Evolutionary conservation across 163 green algal genomes (phyloP).

Genomic region (Chlamydomonas reinhardtii): DNA sequence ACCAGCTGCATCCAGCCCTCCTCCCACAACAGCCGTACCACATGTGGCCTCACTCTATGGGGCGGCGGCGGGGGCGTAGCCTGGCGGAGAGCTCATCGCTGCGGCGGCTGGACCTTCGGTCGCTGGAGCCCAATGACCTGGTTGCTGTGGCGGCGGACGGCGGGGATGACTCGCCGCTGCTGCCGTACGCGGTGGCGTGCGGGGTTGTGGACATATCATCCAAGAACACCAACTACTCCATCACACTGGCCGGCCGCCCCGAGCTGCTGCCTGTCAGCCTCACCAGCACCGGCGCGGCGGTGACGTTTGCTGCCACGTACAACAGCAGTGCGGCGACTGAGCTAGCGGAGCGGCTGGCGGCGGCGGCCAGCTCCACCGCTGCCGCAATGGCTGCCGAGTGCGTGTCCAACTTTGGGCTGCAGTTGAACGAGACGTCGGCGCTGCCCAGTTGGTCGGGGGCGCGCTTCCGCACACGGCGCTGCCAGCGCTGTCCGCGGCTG

Average conservation of each 20-base stretch:
- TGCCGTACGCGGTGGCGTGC: slow-evolving; percentile 26
- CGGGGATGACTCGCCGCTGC: not conserved
- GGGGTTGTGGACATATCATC: not conserved
- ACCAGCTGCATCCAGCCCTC: too few species aligned
- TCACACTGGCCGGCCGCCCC: slow-evolving; percentile 4
- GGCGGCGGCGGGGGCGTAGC: not conserved
- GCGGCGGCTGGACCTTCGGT: not conserved
- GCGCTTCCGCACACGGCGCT: slow-evolving; percentile 7
- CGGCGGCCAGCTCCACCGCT: not conserved
- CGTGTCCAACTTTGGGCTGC: slow-evolving; percentile 5
- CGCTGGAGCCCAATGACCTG: slow-evolving; percentile 2
- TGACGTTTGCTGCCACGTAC: not conserved
- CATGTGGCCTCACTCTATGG: too few species aligned
- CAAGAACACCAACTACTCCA: slow-evolving; percentile 19
- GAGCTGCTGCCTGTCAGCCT: not conserved
- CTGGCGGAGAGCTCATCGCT: too few species aligned
- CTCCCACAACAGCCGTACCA: too few species aligned
- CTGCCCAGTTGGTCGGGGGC: not conserved
- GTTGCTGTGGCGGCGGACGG: not conserved
- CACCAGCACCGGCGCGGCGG: not conserved
- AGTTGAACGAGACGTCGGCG: not conserved
- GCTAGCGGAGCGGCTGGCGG: too few species aligned
- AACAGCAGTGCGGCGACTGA: not conserved
- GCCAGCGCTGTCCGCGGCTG: slow-evolving; percentile 32
- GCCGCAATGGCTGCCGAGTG: not conserved